A percentile compares a stretch with the other conserved stretches of the same genome.
Evolutionary conservation across 2,329 filamentous ascomycete genomes (phyloP).

Genomic region (Aspergillus alliaceus): DNA sequence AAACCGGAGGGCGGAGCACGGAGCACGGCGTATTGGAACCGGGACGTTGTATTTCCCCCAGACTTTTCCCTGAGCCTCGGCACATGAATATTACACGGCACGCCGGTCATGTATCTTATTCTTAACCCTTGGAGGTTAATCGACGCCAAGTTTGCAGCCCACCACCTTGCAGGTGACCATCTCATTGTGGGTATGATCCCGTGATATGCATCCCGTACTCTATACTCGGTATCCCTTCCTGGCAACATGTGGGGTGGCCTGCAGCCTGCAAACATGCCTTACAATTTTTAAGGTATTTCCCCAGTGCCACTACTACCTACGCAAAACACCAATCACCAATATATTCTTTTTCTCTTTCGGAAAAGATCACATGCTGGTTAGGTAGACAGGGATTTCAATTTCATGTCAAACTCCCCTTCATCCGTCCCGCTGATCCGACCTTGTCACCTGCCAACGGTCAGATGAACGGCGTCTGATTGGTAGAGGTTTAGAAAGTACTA

Average conservation of each 20-base stretch:
- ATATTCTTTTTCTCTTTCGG: no score
- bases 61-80: conserved; percentile 4
- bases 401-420: no score
- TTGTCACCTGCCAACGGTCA: conserved; percentile 3
- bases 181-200: neutral
- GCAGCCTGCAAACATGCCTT: no score
- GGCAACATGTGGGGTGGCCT: neutral
- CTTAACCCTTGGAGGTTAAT: no score
- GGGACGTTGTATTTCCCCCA: neutral
- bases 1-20: neutral
- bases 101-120: neutral
- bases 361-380: no score
- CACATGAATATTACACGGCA: neutral
- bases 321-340: no score
- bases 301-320: no score
- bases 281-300: no score
- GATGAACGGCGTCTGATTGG: neutral
- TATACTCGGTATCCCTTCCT: neutral
- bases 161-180: no score
- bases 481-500: no score
- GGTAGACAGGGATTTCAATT: no score
- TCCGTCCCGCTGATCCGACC: conserved; percentile 22
- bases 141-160: neutral
- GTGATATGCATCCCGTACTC: neutral
- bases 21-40: neutral